phyloP scores from a whole-genome alignment of 2,329 filamentous ascomycete genomes.

The Arthrobotrys musiformis region DNA sequence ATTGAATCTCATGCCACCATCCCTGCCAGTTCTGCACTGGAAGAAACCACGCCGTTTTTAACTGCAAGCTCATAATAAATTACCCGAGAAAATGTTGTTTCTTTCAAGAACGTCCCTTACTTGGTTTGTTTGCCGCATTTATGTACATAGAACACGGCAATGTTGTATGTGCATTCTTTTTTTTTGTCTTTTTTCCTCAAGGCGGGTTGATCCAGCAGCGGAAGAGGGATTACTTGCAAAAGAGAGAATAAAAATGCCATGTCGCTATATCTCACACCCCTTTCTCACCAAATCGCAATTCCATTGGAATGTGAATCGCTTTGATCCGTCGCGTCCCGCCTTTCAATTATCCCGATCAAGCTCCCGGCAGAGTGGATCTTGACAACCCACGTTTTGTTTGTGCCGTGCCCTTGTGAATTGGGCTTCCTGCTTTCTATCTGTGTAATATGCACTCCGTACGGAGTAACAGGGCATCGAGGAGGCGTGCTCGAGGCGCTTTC shows the following conservation, averaged over 20 bases:
- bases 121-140: constrained; percentile 21
- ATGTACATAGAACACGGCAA: too few species aligned
- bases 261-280: constrained; percentile 18
- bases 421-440: neutral
- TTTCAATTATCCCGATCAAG: constrained; percentile 1
- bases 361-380: constrained; percentile 43
- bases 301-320: constrained; percentile 43
- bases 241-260: neutral
- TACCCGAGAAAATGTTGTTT: constrained; percentile 26
- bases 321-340: constrained; percentile 21
- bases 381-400: constrained; percentile 52
- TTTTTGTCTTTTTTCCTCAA: neutral
- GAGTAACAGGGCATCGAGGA: constrained; percentile 16
- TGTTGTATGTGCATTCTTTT: constrained; percentile 12
- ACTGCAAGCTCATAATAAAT: constrained; percentile 25
- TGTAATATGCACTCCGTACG: constrained; percentile 13
- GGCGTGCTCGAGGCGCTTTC: constrained; percentile 20
- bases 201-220: constrained; percentile 4
- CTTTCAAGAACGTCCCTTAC: constrained; percentile 6
- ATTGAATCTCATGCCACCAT: constrained; percentile 8
- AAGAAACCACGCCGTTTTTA: constrained; percentile 33
- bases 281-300: constrained; percentile 1
- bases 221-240: constrained; percentile 7
- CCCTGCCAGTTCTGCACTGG: neutral
- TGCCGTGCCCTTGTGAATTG: constrained; percentile 17